Evolutionary conservation across 371 early-diverging fungal species (phyloP).

Genomic region (Mortierella sp.): DNA sequence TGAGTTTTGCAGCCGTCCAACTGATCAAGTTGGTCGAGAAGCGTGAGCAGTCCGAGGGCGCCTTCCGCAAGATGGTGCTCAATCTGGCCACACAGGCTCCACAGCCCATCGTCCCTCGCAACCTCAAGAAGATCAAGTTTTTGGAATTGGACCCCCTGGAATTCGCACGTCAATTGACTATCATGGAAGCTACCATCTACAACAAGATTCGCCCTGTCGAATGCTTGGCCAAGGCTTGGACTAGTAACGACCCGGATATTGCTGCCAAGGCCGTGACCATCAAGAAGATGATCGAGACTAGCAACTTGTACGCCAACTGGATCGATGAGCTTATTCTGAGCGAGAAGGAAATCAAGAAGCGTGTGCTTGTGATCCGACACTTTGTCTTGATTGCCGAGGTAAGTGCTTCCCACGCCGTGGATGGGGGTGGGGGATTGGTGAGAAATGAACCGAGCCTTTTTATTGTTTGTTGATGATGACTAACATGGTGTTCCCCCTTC

Average conservation of each 20-base stretch:
- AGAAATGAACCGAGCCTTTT: too few species aligned
- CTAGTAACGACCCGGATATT: slow-evolving; percentile 69
- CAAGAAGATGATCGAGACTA: slow-evolving; percentile 79
- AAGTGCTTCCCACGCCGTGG: slow-evolving; percentile 14
- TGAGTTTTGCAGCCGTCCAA: slow-evolving; percentile 76
- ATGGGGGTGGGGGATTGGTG: too few species aligned
- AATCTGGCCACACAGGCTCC: slow-evolving; percentile 69
- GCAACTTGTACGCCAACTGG: slow-evolving; percentile 86
- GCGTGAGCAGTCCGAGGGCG: slow-evolving; percentile 66
- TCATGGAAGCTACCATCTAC: slow-evolving; percentile 85
- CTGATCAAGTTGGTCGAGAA: slow-evolving; percentile 76
- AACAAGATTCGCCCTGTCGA: slow-evolving; percentile 86
- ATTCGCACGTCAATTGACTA: slow-evolving; percentile 92
- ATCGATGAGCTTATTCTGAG: slow-evolving; percentile 85
- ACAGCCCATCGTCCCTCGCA: slow-evolving; percentile 76
- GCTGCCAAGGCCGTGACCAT: slow-evolving; percentile 71
- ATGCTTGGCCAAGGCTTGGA: slow-evolving; percentile 92
- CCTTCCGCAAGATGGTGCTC: slow-evolving; percentile 68
- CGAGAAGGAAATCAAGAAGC: slow-evolving; percentile 82
- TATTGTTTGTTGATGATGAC: too few species aligned
- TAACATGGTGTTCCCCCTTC: too few species aligned
- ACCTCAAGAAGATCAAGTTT: slow-evolving; percentile 72
- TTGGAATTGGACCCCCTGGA: slow-evolving; percentile 92
- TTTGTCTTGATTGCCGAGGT: slow-evolving; percentile 88
- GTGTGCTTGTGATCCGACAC: slow-evolving; percentile 80